A percentile compares a stretch with the other conserved stretches of the same genome.
phyloP scores from a whole-genome alignment of 805 yeast species.

The Metschnikowia proteae region DNA sequence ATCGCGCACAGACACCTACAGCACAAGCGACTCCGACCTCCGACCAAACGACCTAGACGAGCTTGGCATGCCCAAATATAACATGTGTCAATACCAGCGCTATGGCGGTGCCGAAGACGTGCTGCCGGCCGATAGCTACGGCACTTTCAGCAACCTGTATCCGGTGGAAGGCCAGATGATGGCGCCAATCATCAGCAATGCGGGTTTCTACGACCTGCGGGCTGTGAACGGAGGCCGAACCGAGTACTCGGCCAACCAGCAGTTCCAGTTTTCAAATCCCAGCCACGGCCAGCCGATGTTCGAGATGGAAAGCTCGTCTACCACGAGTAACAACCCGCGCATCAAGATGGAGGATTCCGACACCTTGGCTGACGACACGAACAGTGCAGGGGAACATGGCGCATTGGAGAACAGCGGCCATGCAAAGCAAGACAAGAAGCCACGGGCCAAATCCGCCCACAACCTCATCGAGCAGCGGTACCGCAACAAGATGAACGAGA shows the following conservation, averaged over 20 bases:
- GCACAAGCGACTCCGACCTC: not conserved
- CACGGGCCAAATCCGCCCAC: conserved; percentile 34
- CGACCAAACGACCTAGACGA: not conserved
- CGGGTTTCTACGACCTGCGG: not conserved
- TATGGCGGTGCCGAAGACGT: not conserved
- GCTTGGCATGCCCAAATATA: conserved; percentile 1
- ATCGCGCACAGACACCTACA: not conserved
- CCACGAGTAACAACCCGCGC: not conserved
- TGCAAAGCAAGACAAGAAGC: conserved; percentile 8
- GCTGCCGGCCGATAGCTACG: not conserved
- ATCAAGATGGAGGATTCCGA: not conserved
- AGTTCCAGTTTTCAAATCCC: not conserved
- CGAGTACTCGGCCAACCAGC: not conserved
- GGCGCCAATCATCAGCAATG: not conserved
- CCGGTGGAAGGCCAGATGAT: not conserved
- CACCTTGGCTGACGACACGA: not conserved
- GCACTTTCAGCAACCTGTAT: not conserved
- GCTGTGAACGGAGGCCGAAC: not conserved
- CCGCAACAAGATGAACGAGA: conserved; percentile 41
- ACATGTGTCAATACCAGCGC: not conserved
- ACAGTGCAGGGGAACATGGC: not conserved
- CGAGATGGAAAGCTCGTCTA: not conserved
- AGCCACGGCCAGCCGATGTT: not conserved
- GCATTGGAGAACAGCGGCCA: not conserved
- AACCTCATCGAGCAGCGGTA: conserved; percentile 43